Evolutionary conservation across 148 eudicot species (phyloP).

Genomic region (Oxyria digyna): DNA sequence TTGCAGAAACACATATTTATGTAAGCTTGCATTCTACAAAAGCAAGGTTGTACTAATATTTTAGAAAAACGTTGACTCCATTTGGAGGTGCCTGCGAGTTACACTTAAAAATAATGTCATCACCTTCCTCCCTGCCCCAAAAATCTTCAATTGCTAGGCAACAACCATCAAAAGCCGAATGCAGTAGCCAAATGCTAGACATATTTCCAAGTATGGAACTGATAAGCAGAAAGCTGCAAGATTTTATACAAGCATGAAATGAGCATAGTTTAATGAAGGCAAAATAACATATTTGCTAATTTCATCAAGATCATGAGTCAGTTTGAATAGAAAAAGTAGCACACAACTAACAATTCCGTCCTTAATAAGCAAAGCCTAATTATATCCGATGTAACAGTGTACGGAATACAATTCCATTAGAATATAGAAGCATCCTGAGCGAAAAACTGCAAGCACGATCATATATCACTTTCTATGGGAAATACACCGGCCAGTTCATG

Average conservation of each 20-base stretch:
- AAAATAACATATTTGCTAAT: neutral
- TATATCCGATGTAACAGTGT: neutral
- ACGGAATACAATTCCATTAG: neutral
- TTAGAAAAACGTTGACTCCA: too few relatives aligned
- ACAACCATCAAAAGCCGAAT: neutral
- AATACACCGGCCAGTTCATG: conserved; percentile 76
- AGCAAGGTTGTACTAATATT: neutral
- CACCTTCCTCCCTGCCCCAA: neutral
- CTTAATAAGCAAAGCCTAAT: neutral
- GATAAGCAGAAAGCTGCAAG: neutral
- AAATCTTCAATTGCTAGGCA: too few relatives aligned
- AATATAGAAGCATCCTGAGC: neutral
- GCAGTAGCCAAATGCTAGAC: neutral
- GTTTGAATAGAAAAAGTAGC: neutral
- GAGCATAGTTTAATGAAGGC: neutral
- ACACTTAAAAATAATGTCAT: neutral
- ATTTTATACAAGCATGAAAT: neutral
- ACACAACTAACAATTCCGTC: neutral
- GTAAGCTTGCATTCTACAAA: neutral
- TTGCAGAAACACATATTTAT: neutral
- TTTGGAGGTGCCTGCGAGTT: neutral
- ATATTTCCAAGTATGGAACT: too few relatives aligned
- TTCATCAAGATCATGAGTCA: neutral
- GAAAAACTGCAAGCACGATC: neutral
- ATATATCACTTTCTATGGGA: conserved; percentile 24